Conservation (phyloP, 2,329 filamentous ascomycete species). For the Mycosphaerella sp. region DNA sequence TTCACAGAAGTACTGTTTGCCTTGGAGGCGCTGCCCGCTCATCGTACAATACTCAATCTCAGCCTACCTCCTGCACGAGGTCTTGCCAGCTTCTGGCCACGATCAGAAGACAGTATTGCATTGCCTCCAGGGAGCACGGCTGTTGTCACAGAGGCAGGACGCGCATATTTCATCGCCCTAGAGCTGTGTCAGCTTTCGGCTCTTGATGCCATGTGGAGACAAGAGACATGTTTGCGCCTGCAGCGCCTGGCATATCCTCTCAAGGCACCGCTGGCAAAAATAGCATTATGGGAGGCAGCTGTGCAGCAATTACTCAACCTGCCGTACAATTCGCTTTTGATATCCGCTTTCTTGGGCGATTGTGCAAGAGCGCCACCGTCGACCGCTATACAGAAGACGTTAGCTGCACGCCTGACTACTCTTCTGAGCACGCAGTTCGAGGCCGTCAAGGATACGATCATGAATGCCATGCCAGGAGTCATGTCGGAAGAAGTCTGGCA, state of each 20-base stretch:
- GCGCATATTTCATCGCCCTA: constrained; percentile 27
- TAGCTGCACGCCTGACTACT: constrained; percentile 17
- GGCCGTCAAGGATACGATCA: constrained; percentile 14
- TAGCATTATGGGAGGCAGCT: constrained; percentile 19
- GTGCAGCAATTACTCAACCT: constrained; percentile 15
- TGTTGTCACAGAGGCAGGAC: constrained; percentile 15
- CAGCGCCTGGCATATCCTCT: constrained; percentile 12
- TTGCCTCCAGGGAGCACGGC: constrained; percentile 37
- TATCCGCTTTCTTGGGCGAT: constrained; percentile 14
- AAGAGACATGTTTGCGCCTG: constrained; percentile 21
- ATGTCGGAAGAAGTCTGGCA: constrained; percentile 14
- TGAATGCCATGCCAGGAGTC: constrained; percentile 13
- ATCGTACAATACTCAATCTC: constrained; percentile 25
- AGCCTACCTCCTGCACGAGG: constrained; percentile 37
- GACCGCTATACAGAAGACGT: constrained; percentile 11
- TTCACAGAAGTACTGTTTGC: constrained; percentile 41
- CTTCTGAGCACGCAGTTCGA: constrained; percentile 8
- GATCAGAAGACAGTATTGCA: constrained; percentile 37
- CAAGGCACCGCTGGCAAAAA: constrained; percentile 14
- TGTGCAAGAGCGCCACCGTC: constrained; percentile 4
- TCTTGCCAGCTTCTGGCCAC: constrained; percentile 35
- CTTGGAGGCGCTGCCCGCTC: constrained; percentile 32
- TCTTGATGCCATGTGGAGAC: constrained; percentile 19
- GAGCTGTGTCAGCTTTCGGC: constrained; percentile 19
- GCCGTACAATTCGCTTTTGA: constrained; percentile 10